Evolutionary conservation across 2,329 filamentous ascomycete genomes (phyloP).

Genomic region (Fusarium xyrophilum): DNA sequence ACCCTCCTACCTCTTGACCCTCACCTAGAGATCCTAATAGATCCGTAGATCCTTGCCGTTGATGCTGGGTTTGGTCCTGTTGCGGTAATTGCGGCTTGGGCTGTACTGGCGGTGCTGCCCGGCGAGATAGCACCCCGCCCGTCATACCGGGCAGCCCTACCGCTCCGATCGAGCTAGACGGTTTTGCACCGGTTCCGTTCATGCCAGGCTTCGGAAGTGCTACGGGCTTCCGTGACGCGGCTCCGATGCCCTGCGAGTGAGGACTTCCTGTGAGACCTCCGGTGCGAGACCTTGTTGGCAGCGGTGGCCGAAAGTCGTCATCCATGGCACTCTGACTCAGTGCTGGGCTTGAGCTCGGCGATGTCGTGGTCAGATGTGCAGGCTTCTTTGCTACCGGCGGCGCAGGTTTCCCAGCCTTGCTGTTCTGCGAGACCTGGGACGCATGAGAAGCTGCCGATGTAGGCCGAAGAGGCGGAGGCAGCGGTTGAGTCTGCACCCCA

Average conservation of each 20-base stretch:
- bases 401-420: slow-evolving; percentile 50
- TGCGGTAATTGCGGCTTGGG: slow-evolving; percentile 31
- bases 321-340: slow-evolving; percentile 29
- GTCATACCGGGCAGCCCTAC: slow-evolving; percentile 31
- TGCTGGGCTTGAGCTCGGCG: slow-evolving; percentile 38
- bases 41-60: slow-evolving; percentile 45
- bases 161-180: slow-evolving; percentile 22
- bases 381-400: slow-evolving; percentile 71
- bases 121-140: slow-evolving; percentile 31
- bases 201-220: slow-evolving; percentile 34
- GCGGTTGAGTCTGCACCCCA: slow-evolving; percentile 40
- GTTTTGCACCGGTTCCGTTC: slow-evolving; percentile 34
- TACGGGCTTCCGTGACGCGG: slow-evolving; percentile 38
- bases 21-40: slow-evolving; percentile 59
- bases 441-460: slow-evolving; percentile 47
- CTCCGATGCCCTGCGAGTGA: slow-evolving; percentile 15
- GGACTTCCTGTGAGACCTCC: slow-evolving; percentile 14
- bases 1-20: slow-evolving; percentile 57
- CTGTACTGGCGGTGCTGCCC: slow-evolving; percentile 30
- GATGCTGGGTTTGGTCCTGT: slow-evolving; percentile 40
- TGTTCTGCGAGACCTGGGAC: slow-evolving; percentile 44
- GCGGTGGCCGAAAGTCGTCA: slow-evolving; percentile 38
- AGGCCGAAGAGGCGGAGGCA: slow-evolving; percentile 43
- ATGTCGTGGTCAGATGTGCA: slow-evolving; percentile 54
- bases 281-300: slow-evolving; percentile 37